A percentile compares a stretch with the other conserved stretches of the same genome.
phyloP scores from a whole-genome alignment of 805 yeast genomes.

The Pichia gijzeniarum region DNA sequence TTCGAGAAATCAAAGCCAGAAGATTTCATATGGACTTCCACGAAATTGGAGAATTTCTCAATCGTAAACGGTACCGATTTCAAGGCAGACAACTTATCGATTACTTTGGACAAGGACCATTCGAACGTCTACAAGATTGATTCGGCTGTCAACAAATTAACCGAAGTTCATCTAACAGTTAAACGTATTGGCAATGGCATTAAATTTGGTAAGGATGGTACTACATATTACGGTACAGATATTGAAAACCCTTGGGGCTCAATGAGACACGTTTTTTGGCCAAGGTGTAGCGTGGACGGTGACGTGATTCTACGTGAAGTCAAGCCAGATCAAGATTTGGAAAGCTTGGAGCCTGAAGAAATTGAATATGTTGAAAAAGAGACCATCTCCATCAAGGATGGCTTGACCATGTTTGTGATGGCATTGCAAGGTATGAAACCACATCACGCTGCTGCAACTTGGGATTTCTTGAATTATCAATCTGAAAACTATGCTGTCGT shows the following conservation, averaged over 20 bases:
- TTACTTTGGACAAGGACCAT: conserved; percentile 49
- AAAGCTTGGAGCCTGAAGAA: conserved; percentile 13
- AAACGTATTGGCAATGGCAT: conserved; percentile 67
- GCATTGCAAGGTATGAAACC: conserved; percentile 99
- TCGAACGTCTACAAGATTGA: conserved; percentile 42
- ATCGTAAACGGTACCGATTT: conserved; percentile 65
- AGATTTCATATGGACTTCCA: conserved; percentile 79
- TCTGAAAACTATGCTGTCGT: conserved; percentile 67
- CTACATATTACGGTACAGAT: conserved; percentile 82
- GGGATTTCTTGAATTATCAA: conserved; percentile 93
- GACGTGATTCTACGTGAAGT: conserved; percentile 41
- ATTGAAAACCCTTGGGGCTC: conserved; percentile 88
- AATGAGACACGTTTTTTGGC: conserved; percentile 97
- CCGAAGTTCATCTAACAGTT: conserved; percentile 63
- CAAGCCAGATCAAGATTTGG: conserved; percentile 16
- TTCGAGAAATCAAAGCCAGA: conserved; percentile 49
- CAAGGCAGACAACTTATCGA: conserved; percentile 64
- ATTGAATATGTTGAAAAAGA: conserved; percentile 5
- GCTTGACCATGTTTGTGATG: conserved; percentile 79
- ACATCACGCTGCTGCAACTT: conserved; percentile 94
- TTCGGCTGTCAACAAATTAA: conserved; percentile 61
- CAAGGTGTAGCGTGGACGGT: conserved; percentile 72
- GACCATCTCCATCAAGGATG: conserved; percentile 29
- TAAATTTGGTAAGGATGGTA: conserved; percentile 85
- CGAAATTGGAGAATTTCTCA: conserved; percentile 73